Percentiles rank a stretch among this genome's conserved stretches.
Conservation (phyloP, 2,329 filamentous ascomycete genomes). For the Phialocephala subalpina region DNA sequence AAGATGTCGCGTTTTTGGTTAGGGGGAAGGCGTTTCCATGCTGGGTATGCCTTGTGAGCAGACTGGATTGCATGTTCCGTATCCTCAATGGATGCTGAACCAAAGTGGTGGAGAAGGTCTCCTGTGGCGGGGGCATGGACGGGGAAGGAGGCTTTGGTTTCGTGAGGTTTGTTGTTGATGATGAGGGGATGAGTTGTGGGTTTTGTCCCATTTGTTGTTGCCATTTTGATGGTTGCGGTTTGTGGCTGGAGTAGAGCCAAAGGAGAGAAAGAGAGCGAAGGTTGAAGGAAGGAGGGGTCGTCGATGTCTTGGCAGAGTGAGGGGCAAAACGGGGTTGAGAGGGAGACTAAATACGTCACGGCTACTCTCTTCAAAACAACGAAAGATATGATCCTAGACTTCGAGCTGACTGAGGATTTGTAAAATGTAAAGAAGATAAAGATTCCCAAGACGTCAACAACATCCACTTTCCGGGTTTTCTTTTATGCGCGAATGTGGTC, state of each 20-base stretch:
- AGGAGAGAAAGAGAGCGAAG: background rate
- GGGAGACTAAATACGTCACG: background rate
- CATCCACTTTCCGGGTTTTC: constrained; percentile 4
- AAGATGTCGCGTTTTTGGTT: constrained; percentile 72
- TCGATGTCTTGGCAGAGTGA: background rate
- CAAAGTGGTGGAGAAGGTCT: constrained; percentile 61
- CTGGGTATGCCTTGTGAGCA: constrained; percentile 72
- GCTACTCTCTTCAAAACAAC: background rate
- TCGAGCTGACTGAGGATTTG: background rate
- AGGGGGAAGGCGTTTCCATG: constrained; percentile 72
- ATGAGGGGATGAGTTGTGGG: constrained; percentile 46
- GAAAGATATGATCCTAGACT: background rate
- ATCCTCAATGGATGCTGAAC: constrained; percentile 62
- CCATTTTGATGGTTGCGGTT: background rate
- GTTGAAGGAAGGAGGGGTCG: background rate
- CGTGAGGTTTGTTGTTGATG: constrained; percentile 54
- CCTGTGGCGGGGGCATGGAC: constrained; percentile 64
- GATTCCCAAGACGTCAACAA: background rate
- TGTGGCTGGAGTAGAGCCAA: background rate
- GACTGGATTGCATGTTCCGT: constrained; percentile 60
- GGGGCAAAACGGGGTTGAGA: background rate
- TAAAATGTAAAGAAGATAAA: background rate
- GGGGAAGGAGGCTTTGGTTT: constrained; percentile 57
- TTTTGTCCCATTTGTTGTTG: background rate
- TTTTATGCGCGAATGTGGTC: constrained; percentile 6